A percentile compares a stretch with the other conserved stretches of the same genome.
These are phyloP conservation scores for Corrigiola litoralis DNA, from an alignment of 179 eudicot species.

Conservation along the genomic window DNA sequence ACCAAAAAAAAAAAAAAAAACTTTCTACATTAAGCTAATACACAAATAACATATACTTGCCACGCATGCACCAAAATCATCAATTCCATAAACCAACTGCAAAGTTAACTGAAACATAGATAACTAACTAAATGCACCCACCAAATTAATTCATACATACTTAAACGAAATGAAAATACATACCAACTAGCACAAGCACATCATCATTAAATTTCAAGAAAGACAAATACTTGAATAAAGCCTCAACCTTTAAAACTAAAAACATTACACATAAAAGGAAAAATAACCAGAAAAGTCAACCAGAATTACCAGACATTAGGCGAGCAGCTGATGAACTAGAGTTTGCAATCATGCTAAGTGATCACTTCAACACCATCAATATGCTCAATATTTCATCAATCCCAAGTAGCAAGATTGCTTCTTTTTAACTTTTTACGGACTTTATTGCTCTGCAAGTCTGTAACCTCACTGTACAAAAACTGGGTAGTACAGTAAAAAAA, in stretches of 20 bases:
- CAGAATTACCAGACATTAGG: conserved; percentile 30
- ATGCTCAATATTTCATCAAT: conserved; percentile 8
- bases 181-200: too few relatives aligned
- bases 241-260: not conserved
- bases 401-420: not conserved
- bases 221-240: not conserved
- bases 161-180: too few relatives aligned
- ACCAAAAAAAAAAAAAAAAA: conserved; percentile 5
- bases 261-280: not conserved
- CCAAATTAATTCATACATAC: not conserved
- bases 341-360: conserved; percentile 2
- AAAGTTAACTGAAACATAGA: not conserved
- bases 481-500: not conserved
- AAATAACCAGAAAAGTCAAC: conserved; percentile 4
- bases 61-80: not conserved
- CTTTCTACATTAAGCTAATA: not conserved
- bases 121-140: not conserved
- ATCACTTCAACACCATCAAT: not conserved
- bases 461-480: not conserved
- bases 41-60: not conserved
- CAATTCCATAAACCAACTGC: not conserved
- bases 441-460: not conserved
- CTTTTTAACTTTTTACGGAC: not conserved
- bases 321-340: conserved; percentile 9
- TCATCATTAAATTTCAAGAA: not conserved